Evolutionary conservation across 305 asterid species (phyloP).

Genomic region (Solanum hybrid): DNA sequence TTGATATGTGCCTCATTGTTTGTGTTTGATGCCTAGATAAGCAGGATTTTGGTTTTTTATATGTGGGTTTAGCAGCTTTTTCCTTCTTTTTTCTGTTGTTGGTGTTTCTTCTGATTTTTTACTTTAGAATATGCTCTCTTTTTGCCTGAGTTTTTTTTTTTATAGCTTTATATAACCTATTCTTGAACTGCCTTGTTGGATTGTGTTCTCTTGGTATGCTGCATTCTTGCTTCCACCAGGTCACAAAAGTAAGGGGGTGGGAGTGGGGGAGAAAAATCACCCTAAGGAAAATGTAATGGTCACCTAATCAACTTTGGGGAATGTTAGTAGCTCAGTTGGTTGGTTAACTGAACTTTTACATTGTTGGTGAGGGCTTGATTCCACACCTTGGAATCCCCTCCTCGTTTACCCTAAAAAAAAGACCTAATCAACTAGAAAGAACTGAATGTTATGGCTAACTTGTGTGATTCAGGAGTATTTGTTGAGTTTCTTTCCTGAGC

Average conservation of each 20-base stretch:
- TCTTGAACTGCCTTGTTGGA: neutral
- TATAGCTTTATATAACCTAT: neutral
- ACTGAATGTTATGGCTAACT: neutral
- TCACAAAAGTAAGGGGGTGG: neutral
- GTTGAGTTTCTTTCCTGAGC: neutral
- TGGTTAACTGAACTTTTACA: neutral
- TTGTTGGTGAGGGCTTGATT: neutral
- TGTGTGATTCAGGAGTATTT: neutral
- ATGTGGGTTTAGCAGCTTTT: conserved; percentile 24
- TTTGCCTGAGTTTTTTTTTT: conserved; percentile 8
- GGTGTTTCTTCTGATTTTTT: conserved; percentile 12
- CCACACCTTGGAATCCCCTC: neutral
- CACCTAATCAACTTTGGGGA: neutral
- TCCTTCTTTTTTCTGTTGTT: neutral
- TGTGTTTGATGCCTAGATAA: neutral
- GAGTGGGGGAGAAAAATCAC: neutral
- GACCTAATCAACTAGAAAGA: neutral
- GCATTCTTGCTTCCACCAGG: neutral
- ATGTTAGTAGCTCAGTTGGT: neutral
- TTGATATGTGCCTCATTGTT: neutral
- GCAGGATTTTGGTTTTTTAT: neutral
- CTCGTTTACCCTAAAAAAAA: neutral
- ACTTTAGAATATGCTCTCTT: conserved; percentile 20
- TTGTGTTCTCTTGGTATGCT: neutral
- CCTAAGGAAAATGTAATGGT: neutral